Base-by-base conservation (phyloP, 192 early-diverging fungal genomes). In the Coemansia reversa region DNA sequence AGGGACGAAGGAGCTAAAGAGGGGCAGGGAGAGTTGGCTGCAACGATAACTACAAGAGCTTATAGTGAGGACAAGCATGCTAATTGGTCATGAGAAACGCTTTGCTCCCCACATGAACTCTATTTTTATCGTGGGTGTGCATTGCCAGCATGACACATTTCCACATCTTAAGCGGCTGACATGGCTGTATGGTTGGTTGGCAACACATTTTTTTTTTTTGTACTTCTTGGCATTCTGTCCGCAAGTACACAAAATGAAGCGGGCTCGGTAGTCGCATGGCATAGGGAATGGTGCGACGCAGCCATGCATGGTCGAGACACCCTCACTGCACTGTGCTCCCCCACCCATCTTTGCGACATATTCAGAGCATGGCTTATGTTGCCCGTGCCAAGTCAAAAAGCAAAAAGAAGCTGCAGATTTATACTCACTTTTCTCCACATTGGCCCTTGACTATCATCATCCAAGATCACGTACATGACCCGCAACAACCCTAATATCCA, bases 391-490 rank as follows among this genome's bases (percentile, higher is more conserved):
- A 27, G 9, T 12, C 29, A 18, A 20, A 0, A 22, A 19, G 51
- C 51, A 22, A 52, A 19, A n/a, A 22, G 7, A 27, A 27, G 51
- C 7, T 25, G 51, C 51, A 52, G 14, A 16, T 14, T 16, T 45
- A 4, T 45, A 16, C 14, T 45, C 12, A 16, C 39, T 16, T 45
- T 33, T 61, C 51, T 61, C 20, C 60, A 28, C 39, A 45, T 50
- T 27, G 9, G 58, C 58, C 7, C 42, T 19, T 27, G 28, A 48
- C 39, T 54, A 25, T n/a, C 60, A 23, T 20, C 7, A 53, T 7
- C 14, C 51, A 14, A 54, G 62, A 63, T 63, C 62, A 63, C 62
- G 35, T 55, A 63, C 62, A 63, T 63, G 58, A 19, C 60, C 14
- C 16, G 39, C 39, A 45, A 45, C 39, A 45, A 45, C 14, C 39